Evolutionary conservation across 108 stramenopile genomes (phyloP), one percentile per base, ranked within the genome.

Genomic region (Stephanodiscus triporus): DNA sequence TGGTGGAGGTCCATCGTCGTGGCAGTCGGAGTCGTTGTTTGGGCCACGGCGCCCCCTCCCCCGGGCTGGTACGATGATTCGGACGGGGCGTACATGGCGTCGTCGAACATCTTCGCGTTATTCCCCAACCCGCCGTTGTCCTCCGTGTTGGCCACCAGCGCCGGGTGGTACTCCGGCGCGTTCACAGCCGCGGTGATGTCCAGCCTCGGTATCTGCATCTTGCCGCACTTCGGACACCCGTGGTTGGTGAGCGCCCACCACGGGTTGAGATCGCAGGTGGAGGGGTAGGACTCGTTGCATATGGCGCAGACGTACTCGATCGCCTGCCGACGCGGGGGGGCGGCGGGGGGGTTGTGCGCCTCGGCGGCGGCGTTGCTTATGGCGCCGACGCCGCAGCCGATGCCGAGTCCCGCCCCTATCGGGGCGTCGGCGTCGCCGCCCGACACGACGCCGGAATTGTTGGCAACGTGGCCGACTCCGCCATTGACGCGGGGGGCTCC

Each of bases 101-200:
- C 60, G 37, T 42, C 37, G 22, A 23, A 17, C n/a, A 36, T 42
- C 9, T 42, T 42, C n/a, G 20, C 38, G 6, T 37, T 36, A 43
- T 27, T 24, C 1, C 53, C 23, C 11, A 24, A 23, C 9, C 53
- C 53, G 16, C 53, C 53, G 20, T 73, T 70, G 10, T 88, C 89
- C 24, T 92, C 89, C 7, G 76, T 82, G 61, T 93, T 91, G 19
- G 91, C 93, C 56, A 94, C 67, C 32, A 95, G 70, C 7, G 94
- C 93, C n/a, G 93, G 94, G 73, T 97, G 94, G 65, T 94, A 94
- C 49, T 95, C 91, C 59, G 95, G 93, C 9, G 80, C 70, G 81
- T 97, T 97, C 11, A 87, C 85, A 17, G 90, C 88, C 29, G 88
- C 76, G 30, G 87, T 76, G 20, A 97, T 97, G 76, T 97, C 94